These are phyloP conservation scores for Pichia sp. DNA, from an alignment of 1,139 yeast species.

Conservation along the genomic window DNA sequence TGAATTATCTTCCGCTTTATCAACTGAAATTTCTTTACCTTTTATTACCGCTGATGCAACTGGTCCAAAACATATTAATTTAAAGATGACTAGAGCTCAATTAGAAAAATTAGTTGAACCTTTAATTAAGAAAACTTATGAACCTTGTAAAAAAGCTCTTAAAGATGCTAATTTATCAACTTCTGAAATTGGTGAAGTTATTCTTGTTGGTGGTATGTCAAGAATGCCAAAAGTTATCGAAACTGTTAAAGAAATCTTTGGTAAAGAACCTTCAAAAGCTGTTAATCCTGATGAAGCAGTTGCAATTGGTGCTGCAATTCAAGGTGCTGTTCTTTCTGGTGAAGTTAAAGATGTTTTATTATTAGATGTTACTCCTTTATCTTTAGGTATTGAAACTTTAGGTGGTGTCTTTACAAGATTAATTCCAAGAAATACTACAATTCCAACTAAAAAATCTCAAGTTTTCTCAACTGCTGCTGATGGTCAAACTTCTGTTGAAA, in stretches of 20 bases:
- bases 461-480: slow-evolving; percentile 98
- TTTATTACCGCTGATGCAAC: slow-evolving; percentile 94
- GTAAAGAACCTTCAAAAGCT: slow-evolving; percentile 95
- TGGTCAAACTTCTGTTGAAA: slow-evolving; percentile 98
- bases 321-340: slow-evolving; percentile 98
- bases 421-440: slow-evolving; percentile 96
- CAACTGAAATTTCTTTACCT: slow-evolving; percentile 94
- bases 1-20: slow-evolving; percentile 88
- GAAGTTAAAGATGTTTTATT: slow-evolving; percentile 93
- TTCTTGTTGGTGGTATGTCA: slow-evolving; percentile 99
- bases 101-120: slow-evolving; percentile 89
- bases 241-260: slow-evolving; percentile 88
- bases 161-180: slow-evolving; percentile 89
- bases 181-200: slow-evolving; percentile 88
- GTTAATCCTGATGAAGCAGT: slow-evolving; percentile 99
- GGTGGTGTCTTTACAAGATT: slow-evolving; percentile 99
- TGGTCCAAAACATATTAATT: slow-evolving; percentile 98
- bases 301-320: slow-evolving; percentile 99
- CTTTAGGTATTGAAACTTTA: slow-evolving; percentile 96
- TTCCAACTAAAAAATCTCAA: slow-evolving; percentile 96
- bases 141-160: slow-evolving; percentile 97
- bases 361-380: slow-evolving; percentile 95
- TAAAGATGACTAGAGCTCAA: slow-evolving; percentile 87
- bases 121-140: slow-evolving; percentile 85
- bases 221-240: slow-evolving; percentile 99